Percentiles rank a stretch among this genome's conserved stretches.
Evolutionary conservation across 495 filamentous ascomycete genomes (phyloP).

Genomic region (Hypoxylon fuscum): DNA sequence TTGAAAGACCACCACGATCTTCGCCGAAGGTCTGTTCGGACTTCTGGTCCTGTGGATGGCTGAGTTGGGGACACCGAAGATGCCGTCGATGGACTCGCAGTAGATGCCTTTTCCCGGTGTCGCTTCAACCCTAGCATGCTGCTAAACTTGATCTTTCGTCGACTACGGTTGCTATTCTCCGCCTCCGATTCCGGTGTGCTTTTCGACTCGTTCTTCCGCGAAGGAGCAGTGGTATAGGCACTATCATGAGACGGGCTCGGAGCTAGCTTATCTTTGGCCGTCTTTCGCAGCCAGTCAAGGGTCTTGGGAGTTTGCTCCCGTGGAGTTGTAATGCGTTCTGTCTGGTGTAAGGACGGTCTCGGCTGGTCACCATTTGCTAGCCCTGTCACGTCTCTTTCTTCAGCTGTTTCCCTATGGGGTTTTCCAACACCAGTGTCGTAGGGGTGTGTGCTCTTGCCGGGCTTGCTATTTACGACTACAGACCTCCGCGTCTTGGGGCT

Average conservation of each 20-base stretch:
- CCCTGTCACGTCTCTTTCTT: neutral
- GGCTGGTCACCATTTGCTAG: neutral
- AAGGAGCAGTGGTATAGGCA: neutral
- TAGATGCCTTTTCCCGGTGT: neutral
- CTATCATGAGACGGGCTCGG: conserved; percentile 12
- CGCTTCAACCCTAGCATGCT: conserved; percentile 7
- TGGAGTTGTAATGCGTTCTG: neutral
- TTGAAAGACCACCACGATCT: conserved; percentile 22
- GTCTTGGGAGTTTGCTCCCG: neutral
- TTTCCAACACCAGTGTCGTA: conserved; percentile 40
- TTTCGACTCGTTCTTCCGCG: conserved; percentile 2
- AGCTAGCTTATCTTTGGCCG: conserved; percentile 11
- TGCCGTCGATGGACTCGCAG: conserved; percentile 1
- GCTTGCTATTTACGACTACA: conserved; percentile 2
- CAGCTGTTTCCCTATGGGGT: neutral
- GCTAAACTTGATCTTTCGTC: conserved; percentile 13
- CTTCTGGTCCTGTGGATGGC: neutral
- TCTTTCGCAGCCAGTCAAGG: neutral
- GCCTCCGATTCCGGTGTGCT: conserved; percentile 7
- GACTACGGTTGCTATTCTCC: neutral
- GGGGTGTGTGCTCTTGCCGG: conserved; percentile 39
- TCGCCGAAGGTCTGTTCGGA: neutral
- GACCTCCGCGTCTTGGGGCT: neutral
- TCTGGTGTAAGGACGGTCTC: neutral
- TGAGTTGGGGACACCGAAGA: conserved; percentile 7